Base-by-base conservation (phyloP, 2,329 filamentous ascomycete species). In the Gnomoniopsis smithogilvyi region DNA sequence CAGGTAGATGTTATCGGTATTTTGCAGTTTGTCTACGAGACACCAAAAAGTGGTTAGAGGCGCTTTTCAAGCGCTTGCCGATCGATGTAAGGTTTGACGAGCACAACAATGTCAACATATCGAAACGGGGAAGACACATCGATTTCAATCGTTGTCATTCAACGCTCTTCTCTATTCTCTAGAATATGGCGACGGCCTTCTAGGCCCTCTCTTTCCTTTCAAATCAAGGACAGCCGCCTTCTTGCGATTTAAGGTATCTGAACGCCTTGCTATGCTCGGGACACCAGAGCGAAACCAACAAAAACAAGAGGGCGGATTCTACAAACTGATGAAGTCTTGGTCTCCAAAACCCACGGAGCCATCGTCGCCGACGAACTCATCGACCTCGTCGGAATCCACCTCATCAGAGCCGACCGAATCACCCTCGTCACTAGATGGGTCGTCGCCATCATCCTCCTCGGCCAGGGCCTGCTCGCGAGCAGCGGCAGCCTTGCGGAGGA, bases 351-450 rank as follows among this genome's bases (percentile, higher is more conserved):
- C 83, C 56, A 78, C 73, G 64, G 83, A 80, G 59, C 82, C 80
- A 61, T 82, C 79, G 58, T 80, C 76, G 38, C 76, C 76, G 63
- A 88, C 79, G 67, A 87, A 86, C 71, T 89, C 86, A 68, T 88
- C 86, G 60, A 88, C 80, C 63, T 84, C 85, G 69, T 92, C 90
- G 56, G 90, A 93, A 74, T 93, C 89, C 67, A 91, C 83, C 70
- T 94, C 90, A 71, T 93, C 88, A 70, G 86, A 90, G 70, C 88
- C 85, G 65, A 86, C 85, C 64, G 77, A 78, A 62, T 87, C 80
- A 54, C 82, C 81, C 63, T 89, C 89, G 68, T 92, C 89, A 78
- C 90, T 94, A 59, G 90, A 92, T 51, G 91, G 67, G 69, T 95
- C 91, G 68, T 81, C 87, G 70, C 34, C 54, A 41, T 81, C 80